These are phyloP conservation scores for Nicotiana otophora DNA, from an alignment of 257 asterid species.

Conservation along the genomic window DNA sequence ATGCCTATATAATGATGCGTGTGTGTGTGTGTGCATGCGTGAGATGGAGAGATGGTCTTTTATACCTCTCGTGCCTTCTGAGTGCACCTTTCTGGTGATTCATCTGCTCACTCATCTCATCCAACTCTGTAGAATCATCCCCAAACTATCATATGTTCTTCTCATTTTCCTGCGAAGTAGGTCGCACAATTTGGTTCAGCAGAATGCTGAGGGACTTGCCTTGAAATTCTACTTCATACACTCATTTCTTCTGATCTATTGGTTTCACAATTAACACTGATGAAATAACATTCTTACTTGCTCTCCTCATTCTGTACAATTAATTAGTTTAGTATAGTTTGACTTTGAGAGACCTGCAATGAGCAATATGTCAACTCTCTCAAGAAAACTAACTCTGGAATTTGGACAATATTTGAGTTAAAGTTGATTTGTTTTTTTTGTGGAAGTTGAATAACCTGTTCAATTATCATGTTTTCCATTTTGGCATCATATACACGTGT, in stretches of 20 bases:
- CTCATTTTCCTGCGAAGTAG: not conserved
- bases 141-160: not conserved
- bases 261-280: not conserved
- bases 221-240: not conserved
- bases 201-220: not conserved
- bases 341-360: not conserved
- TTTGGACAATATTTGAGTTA: not conserved
- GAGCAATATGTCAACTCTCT: not conserved
- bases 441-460: not conserved
- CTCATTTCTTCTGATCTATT: not conserved
- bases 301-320: not conserved
- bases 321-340: not conserved
- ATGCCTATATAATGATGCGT: not conserved
- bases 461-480: not conserved
- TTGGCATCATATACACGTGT: conserved; percentile 13
- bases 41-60: not conserved
- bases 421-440: not conserved
- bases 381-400: not conserved
- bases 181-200: not conserved
- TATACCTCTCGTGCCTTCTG: not conserved
- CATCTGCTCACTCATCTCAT: not conserved
- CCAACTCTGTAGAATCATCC: not conserved
- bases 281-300: not conserved
- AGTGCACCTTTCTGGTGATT: not conserved
- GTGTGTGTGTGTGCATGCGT: rapidly evolving